Evolutionary conservation across 495 filamentous ascomycete species (phyloP).

Genomic region (Daldinia concentrica): DNA sequence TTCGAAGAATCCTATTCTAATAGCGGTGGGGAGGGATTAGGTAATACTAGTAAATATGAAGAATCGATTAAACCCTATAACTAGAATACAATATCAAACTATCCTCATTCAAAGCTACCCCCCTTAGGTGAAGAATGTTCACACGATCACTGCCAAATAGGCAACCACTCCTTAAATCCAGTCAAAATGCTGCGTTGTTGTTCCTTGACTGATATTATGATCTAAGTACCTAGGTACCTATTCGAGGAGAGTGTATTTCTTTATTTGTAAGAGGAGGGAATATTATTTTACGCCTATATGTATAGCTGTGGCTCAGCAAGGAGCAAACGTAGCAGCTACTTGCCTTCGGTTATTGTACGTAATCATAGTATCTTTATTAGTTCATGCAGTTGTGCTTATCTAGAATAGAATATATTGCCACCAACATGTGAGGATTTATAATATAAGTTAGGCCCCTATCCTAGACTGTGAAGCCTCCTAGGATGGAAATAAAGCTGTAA

Average conservation of each 20-base stretch:
- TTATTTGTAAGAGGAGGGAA: not conserved
- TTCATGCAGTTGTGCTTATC: not conserved
- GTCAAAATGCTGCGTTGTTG: not conserved
- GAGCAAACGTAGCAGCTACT: not conserved
- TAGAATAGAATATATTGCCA: not conserved
- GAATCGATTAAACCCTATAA: not conserved
- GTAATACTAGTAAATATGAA: not conserved
- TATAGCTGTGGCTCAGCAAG: not conserved
- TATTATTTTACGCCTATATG: not conserved
- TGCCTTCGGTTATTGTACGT: not conserved
- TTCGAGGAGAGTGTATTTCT: not conserved
- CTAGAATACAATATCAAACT: not conserved
- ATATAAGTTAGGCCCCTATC: too few species aligned
- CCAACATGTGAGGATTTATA: too few species aligned
- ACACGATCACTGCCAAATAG: not conserved
- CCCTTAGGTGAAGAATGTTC: not conserved
- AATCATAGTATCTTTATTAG: not conserved
- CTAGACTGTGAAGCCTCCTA: too few species aligned
- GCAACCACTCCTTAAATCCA: not conserved
- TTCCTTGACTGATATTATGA: not conserved
- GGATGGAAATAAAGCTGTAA: too few species aligned
- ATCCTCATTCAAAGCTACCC: not conserved
- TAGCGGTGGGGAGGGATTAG: not conserved
- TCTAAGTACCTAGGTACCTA: not conserved
- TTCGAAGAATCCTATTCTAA: not conserved